Evolutionary conservation across 108 stramenopile species (phyloP).

Genomic region (Discostella stelligeroides): DNA sequence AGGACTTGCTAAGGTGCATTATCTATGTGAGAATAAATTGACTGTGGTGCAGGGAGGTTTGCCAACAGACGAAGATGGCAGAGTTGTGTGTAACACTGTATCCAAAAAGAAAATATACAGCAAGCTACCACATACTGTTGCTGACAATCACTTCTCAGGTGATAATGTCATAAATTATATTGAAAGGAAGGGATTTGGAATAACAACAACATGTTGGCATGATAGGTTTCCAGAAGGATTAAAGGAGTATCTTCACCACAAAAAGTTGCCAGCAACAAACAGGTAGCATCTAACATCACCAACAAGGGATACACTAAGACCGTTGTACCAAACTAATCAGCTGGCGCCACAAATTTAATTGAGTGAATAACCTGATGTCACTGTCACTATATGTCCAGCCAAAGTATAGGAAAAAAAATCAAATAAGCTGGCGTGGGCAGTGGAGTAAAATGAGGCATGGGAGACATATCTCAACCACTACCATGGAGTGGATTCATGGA

Average conservation of each 20-base stretch:
- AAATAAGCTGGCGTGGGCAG: conserved; percentile 4
- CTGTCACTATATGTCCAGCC: not conserved
- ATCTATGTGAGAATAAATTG: not conserved
- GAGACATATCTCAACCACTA: not conserved
- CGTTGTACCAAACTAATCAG: conserved; percentile 14
- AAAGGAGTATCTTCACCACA: conserved; percentile 7
- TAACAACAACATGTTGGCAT: conserved; percentile 3
- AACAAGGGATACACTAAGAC: not conserved
- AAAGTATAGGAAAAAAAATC: not conserved
- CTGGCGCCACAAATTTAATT: conserved; percentile 1
- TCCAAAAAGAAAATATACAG: conserved; percentile 12
- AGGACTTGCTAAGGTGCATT: conserved; percentile 12
- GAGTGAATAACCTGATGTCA: conserved; percentile 1
- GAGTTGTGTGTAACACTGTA: not conserved
- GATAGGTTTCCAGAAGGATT: conserved; percentile 17
- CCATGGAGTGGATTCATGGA: not conserved
- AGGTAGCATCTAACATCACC: not conserved
- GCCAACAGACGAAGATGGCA: too few relatives aligned
- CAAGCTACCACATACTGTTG: not conserved
- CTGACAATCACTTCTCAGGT: conserved; percentile 30
- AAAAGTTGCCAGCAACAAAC: not conserved
- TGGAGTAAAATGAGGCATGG: conserved; percentile 11
- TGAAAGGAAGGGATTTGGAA: conserved; percentile 15
- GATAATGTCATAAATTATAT: not conserved
- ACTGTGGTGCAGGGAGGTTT: not conserved